phyloP scores from a whole-genome alignment of 208 protist genomes.

The Lotmaria passim region DNA sequence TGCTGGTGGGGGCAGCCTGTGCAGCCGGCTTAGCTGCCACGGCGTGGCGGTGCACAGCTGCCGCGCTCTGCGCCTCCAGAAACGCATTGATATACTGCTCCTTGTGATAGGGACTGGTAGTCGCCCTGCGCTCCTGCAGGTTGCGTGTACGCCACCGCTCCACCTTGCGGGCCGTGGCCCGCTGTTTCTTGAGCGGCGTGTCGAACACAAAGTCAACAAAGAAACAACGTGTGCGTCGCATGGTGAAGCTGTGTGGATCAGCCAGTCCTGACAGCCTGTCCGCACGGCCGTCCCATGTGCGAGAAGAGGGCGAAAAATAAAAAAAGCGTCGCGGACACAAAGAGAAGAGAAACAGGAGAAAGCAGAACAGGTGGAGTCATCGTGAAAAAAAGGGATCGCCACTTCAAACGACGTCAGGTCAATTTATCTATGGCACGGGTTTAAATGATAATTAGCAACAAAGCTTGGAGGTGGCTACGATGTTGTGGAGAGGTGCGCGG shows the following conservation, averaged over 20 bases:
- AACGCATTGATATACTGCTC: constrained; percentile 77
- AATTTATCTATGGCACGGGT: too few relatives aligned
- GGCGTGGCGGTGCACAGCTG: constrained; percentile 19
- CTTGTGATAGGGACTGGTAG: constrained; percentile 57
- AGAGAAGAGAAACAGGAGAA: constrained; percentile 2
- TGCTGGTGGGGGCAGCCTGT: not conserved
- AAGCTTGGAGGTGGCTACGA: too few relatives aligned
- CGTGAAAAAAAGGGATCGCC: too few relatives aligned
- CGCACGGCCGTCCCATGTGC: too few relatives aligned
- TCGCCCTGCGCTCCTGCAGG: constrained; percentile 2
- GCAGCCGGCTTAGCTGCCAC: not conserved
- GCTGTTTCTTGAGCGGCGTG: constrained; percentile 11
- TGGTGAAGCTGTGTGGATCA: not conserved
- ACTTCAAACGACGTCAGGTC: too few relatives aligned
- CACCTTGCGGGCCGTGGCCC: constrained; percentile 17
- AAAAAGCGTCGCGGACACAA: not conserved
- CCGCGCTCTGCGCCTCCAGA: constrained; percentile 59
- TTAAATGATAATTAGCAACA: too few relatives aligned
- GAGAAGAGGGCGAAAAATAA: constrained; percentile 6
- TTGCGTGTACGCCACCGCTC: constrained; percentile 17
- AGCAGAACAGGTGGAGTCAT: constrained; percentile 10
- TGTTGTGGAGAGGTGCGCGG: too few relatives aligned
- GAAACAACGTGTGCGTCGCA: not conserved
- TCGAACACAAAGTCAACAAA: constrained; percentile 13
- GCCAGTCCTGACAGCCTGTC: too few relatives aligned